Base-by-base conservation (phyloP, 495 filamentous ascomycete genomes). In the Trichocladium antarcticum region DNA sequence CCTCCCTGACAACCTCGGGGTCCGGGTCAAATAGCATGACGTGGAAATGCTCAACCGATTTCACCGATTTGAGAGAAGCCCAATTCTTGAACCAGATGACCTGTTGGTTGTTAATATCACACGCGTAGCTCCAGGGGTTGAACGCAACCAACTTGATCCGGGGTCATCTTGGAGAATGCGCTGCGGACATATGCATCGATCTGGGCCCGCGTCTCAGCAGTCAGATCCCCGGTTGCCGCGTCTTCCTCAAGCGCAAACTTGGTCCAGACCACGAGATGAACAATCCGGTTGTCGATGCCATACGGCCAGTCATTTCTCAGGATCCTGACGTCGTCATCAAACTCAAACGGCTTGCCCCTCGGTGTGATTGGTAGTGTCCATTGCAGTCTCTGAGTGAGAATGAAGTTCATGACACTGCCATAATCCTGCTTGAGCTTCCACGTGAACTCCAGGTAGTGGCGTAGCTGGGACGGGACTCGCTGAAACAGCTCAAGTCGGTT, bases 31-130 rank as follows among this genome's bases (percentile, higher is more conserved):
- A 81, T 37, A 95, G 68, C 85, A 95, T 89, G 59, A 95, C 84
- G 64, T 95, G 88, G 65, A 95, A 92, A 59, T 95, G 88, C 71
- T 95, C 88, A n/a, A 94, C 76, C n/a, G 83, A 78, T 52, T 86
- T 78, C 11, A 95, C 76, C 3, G 78, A 84, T 65, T 94, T 93
- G 51, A 95, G 67, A 2, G 74, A 75, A 43, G 69, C 74, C 87
- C 87, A 94, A 58, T 94, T 94, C 72, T 83, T 88, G 70, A 93
- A 94, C 87, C 87, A 95, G 37, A 84, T 74, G 31, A 88, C 79
- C 80, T 85, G 49, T 48, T 16, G 19, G 3, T 9, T 16, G 37
- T 47, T 9, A 47, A 29, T n/a, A 20, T 37, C 36, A 49, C 41
- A 16, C 10, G 11, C 21, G 11, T n/a, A 47, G 12, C 20, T 11